These are phyloP conservation scores for Tuber brumale DNA, from an alignment of 495 filamentous ascomycete genomes.

Conservation along the genomic window DNA sequence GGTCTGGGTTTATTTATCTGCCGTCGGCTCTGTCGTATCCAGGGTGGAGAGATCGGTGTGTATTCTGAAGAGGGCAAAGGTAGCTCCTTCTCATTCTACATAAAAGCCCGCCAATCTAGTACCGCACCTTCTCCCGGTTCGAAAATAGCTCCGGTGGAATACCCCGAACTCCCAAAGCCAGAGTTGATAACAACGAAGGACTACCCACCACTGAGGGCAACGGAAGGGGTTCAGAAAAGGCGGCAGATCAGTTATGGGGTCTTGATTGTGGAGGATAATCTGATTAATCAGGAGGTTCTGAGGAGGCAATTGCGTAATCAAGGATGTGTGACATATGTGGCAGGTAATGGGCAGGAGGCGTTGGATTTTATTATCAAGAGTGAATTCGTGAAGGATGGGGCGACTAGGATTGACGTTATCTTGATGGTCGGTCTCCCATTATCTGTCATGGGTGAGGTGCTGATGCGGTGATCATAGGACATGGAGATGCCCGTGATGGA, in stretches of 20 bases:
- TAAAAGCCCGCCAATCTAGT: slow-evolving; percentile 52
- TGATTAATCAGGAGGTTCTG: slow-evolving; percentile 67
- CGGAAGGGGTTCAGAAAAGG: slow-evolving; percentile 47
- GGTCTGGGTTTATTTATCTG: slow-evolving; percentile 80
- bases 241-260: slow-evolving; percentile 51
- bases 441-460: slow-evolving; percentile 67
- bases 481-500: slow-evolving; percentile 84
- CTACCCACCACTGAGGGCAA: neutral
- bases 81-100: slow-evolving; percentile 82
- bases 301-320: slow-evolving; percentile 56
- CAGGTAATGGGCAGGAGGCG: slow-evolving; percentile 71
- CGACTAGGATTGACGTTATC: slow-evolving; percentile 55
- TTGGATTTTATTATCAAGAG: slow-evolving; percentile 51
- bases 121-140: neutral
- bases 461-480: slow-evolving; percentile 48
- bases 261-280: slow-evolving; percentile 68
- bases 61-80: slow-evolving; percentile 63
- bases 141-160: slow-evolving; percentile 2
- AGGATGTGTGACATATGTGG: slow-evolving; percentile 60
- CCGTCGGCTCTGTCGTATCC: slow-evolving; percentile 67
- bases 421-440: slow-evolving; percentile 71
- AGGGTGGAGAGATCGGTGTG: slow-evolving; percentile 84
- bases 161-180: slow-evolving; percentile 8
- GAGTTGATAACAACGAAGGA: slow-evolving; percentile 8
- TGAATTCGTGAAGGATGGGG: slow-evolving; percentile 41